These are phyloP conservation scores for Scutellaria barbata DNA, from an alignment of 257 asterid species.

Conservation along the genomic window DNA sequence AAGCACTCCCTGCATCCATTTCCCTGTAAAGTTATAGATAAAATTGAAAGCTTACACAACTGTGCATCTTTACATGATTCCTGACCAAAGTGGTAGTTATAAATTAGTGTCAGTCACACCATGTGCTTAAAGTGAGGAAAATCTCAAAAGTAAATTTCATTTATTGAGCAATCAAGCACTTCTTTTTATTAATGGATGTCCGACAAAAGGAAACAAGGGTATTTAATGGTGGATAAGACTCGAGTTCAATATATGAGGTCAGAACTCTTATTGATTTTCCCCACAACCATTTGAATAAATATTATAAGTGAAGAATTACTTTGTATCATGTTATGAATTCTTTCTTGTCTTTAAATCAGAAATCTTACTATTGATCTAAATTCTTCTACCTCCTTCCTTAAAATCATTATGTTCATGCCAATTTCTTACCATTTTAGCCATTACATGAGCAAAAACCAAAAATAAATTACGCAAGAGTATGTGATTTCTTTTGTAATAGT, in stretches of 20 bases:
- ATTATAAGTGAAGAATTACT: not conserved
- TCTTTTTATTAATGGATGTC: not conserved
- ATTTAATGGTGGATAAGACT: not conserved
- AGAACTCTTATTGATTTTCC: not conserved
- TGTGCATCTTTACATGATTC: not conserved
- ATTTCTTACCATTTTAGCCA: too few species aligned
- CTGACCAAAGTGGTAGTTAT: not conserved
- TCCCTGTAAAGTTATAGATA: slow-evolving; percentile 8
- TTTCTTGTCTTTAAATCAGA: not conserved
- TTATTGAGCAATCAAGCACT: not conserved
- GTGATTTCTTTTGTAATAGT: not conserved
- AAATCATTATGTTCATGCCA: not conserved
- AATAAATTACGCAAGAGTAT: too few species aligned
- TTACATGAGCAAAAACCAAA: too few species aligned
- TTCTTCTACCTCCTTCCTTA: not conserved
- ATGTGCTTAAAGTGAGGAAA: not conserved
- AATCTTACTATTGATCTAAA: not conserved
- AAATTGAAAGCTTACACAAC: not conserved
- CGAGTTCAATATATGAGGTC: not conserved
- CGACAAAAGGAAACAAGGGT: not conserved
- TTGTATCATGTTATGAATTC: slow-evolving; percentile 6
- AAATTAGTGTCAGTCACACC: not conserved
- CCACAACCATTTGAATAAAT: not conserved
- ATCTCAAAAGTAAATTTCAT: slow-evolving; percentile 1
- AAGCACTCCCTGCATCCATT: not conserved